These are phyloP conservation scores for Filobasidium floriforme DNA, from an alignment of 768 basidiomycete species.

Conservation along the genomic window DNA sequence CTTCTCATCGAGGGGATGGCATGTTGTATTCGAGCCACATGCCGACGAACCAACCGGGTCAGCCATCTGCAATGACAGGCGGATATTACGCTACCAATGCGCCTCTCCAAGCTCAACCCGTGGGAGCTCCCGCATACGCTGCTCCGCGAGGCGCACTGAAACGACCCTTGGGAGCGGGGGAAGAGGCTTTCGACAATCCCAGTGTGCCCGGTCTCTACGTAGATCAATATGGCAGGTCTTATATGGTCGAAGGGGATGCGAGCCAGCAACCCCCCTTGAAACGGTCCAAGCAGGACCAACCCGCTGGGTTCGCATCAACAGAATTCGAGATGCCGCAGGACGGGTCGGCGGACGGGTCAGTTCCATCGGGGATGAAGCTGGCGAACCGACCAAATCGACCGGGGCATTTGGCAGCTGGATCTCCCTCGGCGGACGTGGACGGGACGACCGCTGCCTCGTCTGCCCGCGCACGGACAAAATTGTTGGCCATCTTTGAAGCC, in stretches of 20 bases:
- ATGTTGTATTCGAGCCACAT: neutral
- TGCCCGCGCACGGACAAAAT: constrained; percentile 24
- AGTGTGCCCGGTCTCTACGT: constrained; percentile 27
- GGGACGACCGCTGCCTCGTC: neutral
- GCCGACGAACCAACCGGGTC: neutral
- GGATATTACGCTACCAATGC: neutral
- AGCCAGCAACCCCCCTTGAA: constrained; percentile 17
- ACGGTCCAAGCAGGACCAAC: neutral
- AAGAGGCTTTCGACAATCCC: too few species aligned
- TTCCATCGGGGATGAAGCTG: constrained; percentile 29
- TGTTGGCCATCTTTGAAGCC: constrained; percentile 40
- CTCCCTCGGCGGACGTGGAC: neutral
- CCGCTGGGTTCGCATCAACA: too few species aligned
- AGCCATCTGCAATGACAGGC: neutral
- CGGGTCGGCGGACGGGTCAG: neutral
- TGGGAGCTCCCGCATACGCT: neutral
- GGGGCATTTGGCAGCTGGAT: neutral
- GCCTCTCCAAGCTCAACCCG: too few species aligned
- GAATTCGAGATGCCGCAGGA: too few species aligned
- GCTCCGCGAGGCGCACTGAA: neutral
- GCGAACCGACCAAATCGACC: constrained; percentile 31
- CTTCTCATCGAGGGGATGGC: neutral
- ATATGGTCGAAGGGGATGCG: constrained; percentile 16
- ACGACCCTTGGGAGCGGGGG: neutral
- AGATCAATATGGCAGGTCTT: constrained; percentile 41